phyloP scores from a whole-genome alignment of 495 filamentous ascomycete genomes.

The Lophiotrema nucula region DNA sequence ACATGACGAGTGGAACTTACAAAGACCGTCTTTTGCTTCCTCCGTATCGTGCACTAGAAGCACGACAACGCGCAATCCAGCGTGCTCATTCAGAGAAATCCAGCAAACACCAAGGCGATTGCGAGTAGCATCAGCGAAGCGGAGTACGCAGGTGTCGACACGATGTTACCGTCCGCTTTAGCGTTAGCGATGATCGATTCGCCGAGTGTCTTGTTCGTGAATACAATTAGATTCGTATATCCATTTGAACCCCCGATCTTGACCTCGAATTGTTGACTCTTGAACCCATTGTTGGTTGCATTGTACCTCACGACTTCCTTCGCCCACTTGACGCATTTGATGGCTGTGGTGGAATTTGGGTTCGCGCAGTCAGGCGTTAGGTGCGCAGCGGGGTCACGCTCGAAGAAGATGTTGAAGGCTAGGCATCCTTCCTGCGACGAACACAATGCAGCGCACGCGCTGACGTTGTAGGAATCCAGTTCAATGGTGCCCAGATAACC shows the following conservation, averaged over 20 bases:
- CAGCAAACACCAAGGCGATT: too few species aligned
- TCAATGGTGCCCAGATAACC: constrained; percentile 7
- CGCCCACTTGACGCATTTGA: constrained; percentile 19
- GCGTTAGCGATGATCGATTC: too few species aligned
- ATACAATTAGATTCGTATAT: too few species aligned
- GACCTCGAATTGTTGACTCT: constrained; percentile 2
- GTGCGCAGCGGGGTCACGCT: constrained; percentile 9
- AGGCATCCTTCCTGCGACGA: constrained; percentile 11
- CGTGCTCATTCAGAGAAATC: too few species aligned
- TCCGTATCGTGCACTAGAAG: too few species aligned
- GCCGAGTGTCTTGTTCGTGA: too few species aligned
- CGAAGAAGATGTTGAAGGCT: constrained; percentile 29
- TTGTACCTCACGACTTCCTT: background rate
- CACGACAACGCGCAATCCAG: too few species aligned
- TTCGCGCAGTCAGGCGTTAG: background rate
- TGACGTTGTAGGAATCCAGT: constrained; percentile 10
- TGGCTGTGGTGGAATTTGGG: constrained; percentile 8
- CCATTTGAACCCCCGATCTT: constrained; percentile 19
- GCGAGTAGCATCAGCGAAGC: too few species aligned
- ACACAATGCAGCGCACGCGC: constrained; percentile 16
- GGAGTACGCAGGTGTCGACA: too few species aligned
- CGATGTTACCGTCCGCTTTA: too few species aligned
- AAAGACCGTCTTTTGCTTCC: too few species aligned
- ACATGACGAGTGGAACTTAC: too few species aligned
- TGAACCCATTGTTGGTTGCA: constrained; percentile 15